Evolutionary conservation across 1,139 yeast genomes (phyloP), one percentile per base, ranked within the genome.

Genomic region (Taphrina flavorubra): DNA sequence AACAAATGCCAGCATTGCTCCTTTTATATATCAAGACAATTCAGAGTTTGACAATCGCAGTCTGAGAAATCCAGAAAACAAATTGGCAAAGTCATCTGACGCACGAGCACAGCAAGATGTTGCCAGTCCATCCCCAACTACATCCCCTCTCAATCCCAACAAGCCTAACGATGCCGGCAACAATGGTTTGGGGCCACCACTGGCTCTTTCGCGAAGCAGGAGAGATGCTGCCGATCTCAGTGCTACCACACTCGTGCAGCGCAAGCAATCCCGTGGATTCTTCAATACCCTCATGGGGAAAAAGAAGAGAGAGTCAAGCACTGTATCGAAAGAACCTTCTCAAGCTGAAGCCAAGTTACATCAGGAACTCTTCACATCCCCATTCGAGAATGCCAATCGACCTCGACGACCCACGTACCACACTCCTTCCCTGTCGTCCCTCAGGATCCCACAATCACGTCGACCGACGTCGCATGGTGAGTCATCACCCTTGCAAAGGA

Each of bases 141-240:
- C 62, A 8, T 58, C 62, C 8, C 62, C 62, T 11, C 62, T 58
- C 36, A 58, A 58, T 20, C 62, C 62, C 10, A 46, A 36, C 42
- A 44, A 44, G 11, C 11, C 14, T 14, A 39, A 14, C 14, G 6
- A 39, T 39, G 6, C 42, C 42, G 25, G 14, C 13, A 13, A 20
- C 39, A 31, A 42, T n/a, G 60, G 13, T 5, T 13, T 40, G 18
- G 60, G 49, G 5, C 42, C 39, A 4, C 53, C 62, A 6, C 39
- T 42, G 40, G 20, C 51, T 2, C 14, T 25, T 10, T 16, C 58
- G 4, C 40, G 42, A 6, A 53, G 58, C 25, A 34, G 58, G 11
- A 31, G 58, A 25, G 58, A 31, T 10, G 58, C 58, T 14, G 40
- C 58, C 18, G 58, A 49, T 49, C 53, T 49, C 13, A 20, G 53